phyloP scores from a whole-genome alignment of 495 filamentous ascomycete genomes.

The Tuber indicum region DNA sequence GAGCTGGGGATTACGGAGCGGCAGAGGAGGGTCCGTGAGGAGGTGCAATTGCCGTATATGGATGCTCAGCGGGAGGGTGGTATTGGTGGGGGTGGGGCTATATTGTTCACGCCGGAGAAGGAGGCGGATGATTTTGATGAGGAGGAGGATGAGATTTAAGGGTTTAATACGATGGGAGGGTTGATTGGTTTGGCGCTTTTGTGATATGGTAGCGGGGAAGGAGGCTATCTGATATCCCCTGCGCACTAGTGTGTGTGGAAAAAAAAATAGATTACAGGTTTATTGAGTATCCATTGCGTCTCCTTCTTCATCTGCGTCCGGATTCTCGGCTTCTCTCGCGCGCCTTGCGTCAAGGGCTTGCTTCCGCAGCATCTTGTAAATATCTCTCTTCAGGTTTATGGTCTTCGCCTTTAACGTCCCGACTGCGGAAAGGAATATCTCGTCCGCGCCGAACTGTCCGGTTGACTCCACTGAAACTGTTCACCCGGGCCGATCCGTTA shows the following conservation, averaged over 20 bases:
- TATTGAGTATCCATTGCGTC: conserved; percentile 1
- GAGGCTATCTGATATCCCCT: not conserved
- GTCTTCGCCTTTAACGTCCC: conserved; percentile 76
- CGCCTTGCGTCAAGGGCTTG: conserved; percentile 31
- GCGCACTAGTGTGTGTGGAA: too few species aligned
- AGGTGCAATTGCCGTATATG: conserved; percentile 86
- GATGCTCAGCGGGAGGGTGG: conserved; percentile 79
- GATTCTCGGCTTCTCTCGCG: conserved; percentile 16
- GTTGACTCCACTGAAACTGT: conserved; percentile 76
- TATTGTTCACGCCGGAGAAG: conserved; percentile 90
- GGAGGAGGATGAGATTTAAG: conserved; percentile 91
- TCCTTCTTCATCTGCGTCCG: not conserved
- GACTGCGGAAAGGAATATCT: conserved; percentile 82
- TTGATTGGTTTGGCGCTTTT: not conserved
- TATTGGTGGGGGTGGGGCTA: conserved; percentile 74
- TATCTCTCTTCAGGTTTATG: conserved; percentile 55
- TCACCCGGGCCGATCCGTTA: not conserved
- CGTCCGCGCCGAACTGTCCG: conserved; percentile 84
- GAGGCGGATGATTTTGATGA: conserved; percentile 96
- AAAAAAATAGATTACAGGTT: not conserved
- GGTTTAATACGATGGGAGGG: not conserved
- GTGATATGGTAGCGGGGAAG: not conserved
- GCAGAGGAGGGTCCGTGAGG: conserved; percentile 75
- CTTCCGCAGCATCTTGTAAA: conserved; percentile 45
- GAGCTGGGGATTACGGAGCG: conserved; percentile 81